Base-by-base conservation (phyloP, 169 alveolate species). In the Pseudocohnilembus persalinus region DNA sequence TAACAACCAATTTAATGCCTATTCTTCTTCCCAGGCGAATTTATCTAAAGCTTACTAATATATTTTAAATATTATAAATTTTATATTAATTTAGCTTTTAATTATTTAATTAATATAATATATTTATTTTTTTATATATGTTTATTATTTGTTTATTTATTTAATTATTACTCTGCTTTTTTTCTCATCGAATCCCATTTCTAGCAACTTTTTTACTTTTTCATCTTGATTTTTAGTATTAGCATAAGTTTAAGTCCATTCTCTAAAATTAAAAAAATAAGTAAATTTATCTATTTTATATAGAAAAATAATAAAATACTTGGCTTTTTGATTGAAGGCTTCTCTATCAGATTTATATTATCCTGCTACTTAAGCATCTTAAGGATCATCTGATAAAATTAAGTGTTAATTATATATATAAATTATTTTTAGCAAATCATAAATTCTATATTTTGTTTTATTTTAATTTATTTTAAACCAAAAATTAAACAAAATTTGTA, bases 351-450 rank as follows among this genome's bases (percentile, higher is more conserved):
- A 88, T 83, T 92, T 89, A 84, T 91, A 94, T 88, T 93, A 90
- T 74, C 90, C 83, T 33, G 97, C 97, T 31, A 94, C 97, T 1
- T 89, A 93, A 49, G 97, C 97, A 89, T 94, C 97, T 90, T 94
- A 91, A 63, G 97, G 97, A 33, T 93, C 96, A 81, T 94, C 94
- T 85, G 73, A 32, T 11, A 73, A 25, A 35, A 16, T 31, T 63
- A 63, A 16, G 33, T 35, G 49, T 35, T 33, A 77, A 77, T 31
- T 29, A 27, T 0, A 20, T 20, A 33, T 77, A 32, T n/a, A 1
- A 24, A 24, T 6, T 32, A 33, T 77, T 33, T 32, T 34, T 6
- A 6, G 0, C 0, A 31, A 4, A 11, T 31, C 24, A 26, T 0
- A 75, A 31, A 26, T 16, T 0, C 6, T 0, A 0, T 31, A 75